Evolutionary conservation across 2,329 filamentous ascomycete species (phyloP), one percentile per base, ranked within the genome.

Genomic region (Xylaria sp.): DNA sequence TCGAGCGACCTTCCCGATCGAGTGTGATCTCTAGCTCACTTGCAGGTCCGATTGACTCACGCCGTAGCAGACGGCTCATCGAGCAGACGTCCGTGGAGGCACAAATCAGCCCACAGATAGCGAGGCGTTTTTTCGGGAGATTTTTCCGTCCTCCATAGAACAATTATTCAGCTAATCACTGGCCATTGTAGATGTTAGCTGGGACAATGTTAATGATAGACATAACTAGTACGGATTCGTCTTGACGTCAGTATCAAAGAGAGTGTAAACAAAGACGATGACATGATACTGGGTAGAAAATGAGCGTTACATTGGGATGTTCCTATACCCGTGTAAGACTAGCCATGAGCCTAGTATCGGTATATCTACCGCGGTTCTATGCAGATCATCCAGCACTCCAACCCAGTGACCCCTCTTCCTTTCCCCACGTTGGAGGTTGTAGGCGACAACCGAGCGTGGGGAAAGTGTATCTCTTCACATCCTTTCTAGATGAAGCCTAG

Each of bases 1-100:
- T 45, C 33, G 17, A 58, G 63, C 17, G 55, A 68, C 66, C 66
- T 68, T 68, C 66, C 66, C 39, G 59, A 63, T 68, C 53, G 55
- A 68, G 66, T 45, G 29, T 44, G 61, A 59, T 60, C 56, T 25
- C 33, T 17, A 10, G 38, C 39, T 57, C 7, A 45, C 49, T 42
- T 65, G 63, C 66, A 68, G 58, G 56, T 59, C 54, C 11, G 47
- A 59, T 57, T 55, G 53, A 63, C 50, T 45, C 58, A 63, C 29
- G 3, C 29, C n/a, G 20, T 31, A 57, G 36, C n/a, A 29, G 29
- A 59, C 10, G 6, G 47, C 39, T 55, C 11, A 13, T 44, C 11
- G 36, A 49, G 22, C 27, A 54, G 33, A 31, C n/a, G 3, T 10
- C 29, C 47, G 33, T 47, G 25, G 54, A 33, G 31, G n/a, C 15